These are phyloP conservation scores for Kurtzmaniella natalensis DNA, from an alignment of 1,139 yeast species.

Conservation along the genomic window DNA sequence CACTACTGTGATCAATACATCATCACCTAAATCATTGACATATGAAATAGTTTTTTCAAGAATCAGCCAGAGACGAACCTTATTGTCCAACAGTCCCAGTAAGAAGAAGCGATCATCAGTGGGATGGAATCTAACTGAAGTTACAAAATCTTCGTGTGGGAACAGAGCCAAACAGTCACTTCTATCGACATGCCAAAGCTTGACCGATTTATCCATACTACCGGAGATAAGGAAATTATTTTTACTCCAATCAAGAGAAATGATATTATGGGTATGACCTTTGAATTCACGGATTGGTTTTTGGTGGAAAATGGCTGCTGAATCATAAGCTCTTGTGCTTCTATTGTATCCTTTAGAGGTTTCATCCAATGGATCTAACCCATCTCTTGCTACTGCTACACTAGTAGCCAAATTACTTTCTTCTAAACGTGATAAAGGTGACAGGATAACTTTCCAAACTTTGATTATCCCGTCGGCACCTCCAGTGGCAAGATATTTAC, in stretches of 20 bases:
- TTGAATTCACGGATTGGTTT: constrained; percentile 55
- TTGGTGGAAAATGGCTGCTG: constrained; percentile 82
- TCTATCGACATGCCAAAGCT: constrained; percentile 81
- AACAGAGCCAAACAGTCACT: constrained; percentile 60
- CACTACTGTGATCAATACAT: constrained; percentile 66
- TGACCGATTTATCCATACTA: constrained; percentile 81
- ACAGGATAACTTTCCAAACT: constrained; percentile 77
- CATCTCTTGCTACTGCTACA: constrained; percentile 7
- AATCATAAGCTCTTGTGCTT: constrained; percentile 20
- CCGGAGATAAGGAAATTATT: constrained; percentile 78
- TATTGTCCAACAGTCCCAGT: constrained; percentile 78
- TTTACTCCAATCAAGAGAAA: constrained; percentile 83
- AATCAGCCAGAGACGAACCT: constrained; percentile 79
- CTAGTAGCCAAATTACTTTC: constrained; percentile 4
- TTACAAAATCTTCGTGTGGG: constrained; percentile 75
- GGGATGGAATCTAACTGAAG: constrained; percentile 80
- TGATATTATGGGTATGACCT: constrained; percentile 69
- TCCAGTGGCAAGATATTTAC: constrained; percentile 78
- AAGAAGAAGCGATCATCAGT: constrained; percentile 82
- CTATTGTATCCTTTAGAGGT: constrained; percentile 7
- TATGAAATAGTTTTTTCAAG: constrained; percentile 49
- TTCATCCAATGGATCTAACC: constrained; percentile 11
- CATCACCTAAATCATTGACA: constrained; percentile 39
- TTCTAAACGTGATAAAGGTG: constrained; percentile 58
- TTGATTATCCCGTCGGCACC: constrained; percentile 68